phyloP scores from a whole-genome alignment of 2,329 filamentous ascomycete species.

The Trichoderma pleuroti region DNA sequence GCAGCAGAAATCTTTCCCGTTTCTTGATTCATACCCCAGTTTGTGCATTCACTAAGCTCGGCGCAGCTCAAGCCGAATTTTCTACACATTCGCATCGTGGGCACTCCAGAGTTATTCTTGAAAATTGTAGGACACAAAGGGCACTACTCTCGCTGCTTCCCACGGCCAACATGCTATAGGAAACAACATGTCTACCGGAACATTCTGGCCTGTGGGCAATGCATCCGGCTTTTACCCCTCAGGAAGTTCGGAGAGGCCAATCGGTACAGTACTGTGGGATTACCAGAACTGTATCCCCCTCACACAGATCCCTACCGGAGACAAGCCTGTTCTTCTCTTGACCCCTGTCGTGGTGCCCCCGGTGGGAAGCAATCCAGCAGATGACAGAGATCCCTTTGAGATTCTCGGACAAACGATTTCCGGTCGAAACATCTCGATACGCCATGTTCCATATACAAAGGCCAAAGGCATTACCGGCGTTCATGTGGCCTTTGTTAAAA shows the following conservation, averaged over 20 bases:
- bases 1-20: not conserved
- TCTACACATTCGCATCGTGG: not conserved
- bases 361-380: slow-evolving; percentile 37
- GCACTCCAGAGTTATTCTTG: not conserved
- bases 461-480: slow-evolving; percentile 60
- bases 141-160: not conserved
- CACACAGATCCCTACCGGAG: slow-evolving; percentile 42
- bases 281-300: slow-evolving; percentile 46
- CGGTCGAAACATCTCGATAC: slow-evolving; percentile 56
- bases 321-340: slow-evolving; percentile 58
- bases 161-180: not conserved
- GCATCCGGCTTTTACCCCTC: not conserved
- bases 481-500: slow-evolving; percentile 60
- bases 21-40: not conserved
- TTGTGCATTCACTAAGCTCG: not conserved
- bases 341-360: slow-evolving; percentile 53
- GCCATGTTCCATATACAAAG: slow-evolving; percentile 69
- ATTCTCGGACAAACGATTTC: slow-evolving; percentile 62
- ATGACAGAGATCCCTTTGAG: slow-evolving; percentile 66
- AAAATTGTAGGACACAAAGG: not conserved
- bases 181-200: slow-evolving; percentile 1
- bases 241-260: not conserved
- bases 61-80: not conserved
- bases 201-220: not conserved
- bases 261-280: slow-evolving; percentile 39